Percentiles rank a stretch among this genome's conserved stretches.
These are phyloP conservation scores for Myriangium duriaei DNA, from an alignment of 2,329 filamentous ascomycete species.

Conservation along the genomic window DNA sequence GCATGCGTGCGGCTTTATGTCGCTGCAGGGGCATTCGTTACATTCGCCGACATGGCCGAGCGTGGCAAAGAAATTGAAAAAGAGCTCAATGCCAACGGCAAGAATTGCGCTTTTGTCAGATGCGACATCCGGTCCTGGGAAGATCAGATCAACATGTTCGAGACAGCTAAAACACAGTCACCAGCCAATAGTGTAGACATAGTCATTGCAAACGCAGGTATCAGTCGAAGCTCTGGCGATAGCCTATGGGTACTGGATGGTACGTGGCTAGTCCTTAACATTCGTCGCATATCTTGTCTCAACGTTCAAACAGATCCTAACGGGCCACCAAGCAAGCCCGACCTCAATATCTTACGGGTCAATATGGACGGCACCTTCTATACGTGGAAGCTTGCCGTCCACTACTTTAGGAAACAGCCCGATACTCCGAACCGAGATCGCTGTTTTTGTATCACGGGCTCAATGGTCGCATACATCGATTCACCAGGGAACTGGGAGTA, in stretches of 20 bases:
- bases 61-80: slow-evolving; percentile 18
- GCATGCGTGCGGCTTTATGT: slow-evolving; percentile 22
- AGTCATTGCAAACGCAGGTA: slow-evolving; percentile 21
- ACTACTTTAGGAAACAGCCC: slow-evolving; percentile 21
- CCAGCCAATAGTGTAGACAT: slow-evolving; percentile 17
- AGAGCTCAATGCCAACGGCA: slow-evolving; percentile 21
- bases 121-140: slow-evolving; percentile 21
- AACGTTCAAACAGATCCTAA: slow-evolving; percentile 17
- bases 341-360: slow-evolving; percentile 14
- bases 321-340: slow-evolving; percentile 16
- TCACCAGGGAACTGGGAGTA: slow-evolving; percentile 26
- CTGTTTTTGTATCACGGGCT: slow-evolving; percentile 38
- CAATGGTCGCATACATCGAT: slow-evolving; percentile 36
- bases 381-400: slow-evolving; percentile 16
- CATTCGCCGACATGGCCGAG: slow-evolving; percentile 23
- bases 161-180: slow-evolving; percentile 15
- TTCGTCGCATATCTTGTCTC: slow-evolving; percentile 10
- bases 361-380: slow-evolving; percentile 14
- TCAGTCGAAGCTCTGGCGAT: slow-evolving; percentile 14
- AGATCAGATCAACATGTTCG: slow-evolving; percentile 22
- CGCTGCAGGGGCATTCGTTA: slow-evolving; percentile 22
- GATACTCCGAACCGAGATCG: slow-evolving; percentile 29
- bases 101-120: slow-evolving; percentile 19
- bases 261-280: slow-evolving; percentile 15
- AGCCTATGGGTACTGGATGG: slow-evolving; percentile 13